Evolutionary conservation across 768 basidiomycete genomes (phyloP), one percentile per base, ranked within the genome.

Genomic region (Boletus eberwhitei): DNA sequence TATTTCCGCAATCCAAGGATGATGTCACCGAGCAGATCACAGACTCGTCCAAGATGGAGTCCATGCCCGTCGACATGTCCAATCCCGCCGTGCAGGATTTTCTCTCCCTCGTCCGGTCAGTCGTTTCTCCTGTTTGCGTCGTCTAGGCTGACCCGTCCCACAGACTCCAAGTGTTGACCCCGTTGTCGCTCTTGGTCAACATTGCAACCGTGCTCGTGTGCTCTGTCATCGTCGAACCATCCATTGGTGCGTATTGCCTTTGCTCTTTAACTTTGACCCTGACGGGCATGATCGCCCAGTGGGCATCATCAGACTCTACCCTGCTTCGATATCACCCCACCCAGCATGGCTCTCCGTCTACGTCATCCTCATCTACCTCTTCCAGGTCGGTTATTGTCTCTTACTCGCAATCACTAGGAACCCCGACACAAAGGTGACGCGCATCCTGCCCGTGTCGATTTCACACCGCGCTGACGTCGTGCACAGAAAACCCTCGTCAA

Each of bases 111-210:
- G 74, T 86, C 8, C 73, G 88, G 75, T 80, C 8, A 31, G 73
- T 68, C 3, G 2, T 48, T 1, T 47, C 0, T 8, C 16, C 4
- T 34, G 3, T n/a, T 11, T n/a, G 2, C 4, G 13, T 2, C 12
- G 5, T 11, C 26, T 12, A 4, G 35, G 37, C 54, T 49, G 29
- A 53, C 8, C 14, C 21, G 24, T 3, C 3, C 5, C 2, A 13
- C 56, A 81, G 88, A 44, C 79, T 97, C 5, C 93, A 97, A 67
- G 90, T 96, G 21, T 73, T 94, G 43, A 93, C 93, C 0, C 93
- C 93, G 0, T 75, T 96, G 1, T 88, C 89, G 2, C 77, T 96
- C 9, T 78, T 93, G 59, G 82, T 94, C 53, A 89, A 89, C 64
- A 83, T 95, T 40, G 87, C 85, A 0, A 77, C 83, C 2, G 75